A percentile compares a stretch with the other conserved stretches of the same genome.
phyloP scores from a whole-genome alignment of 164 flowering plant species.

The Vitis vinifera region ASM3070453v1 NC_081819.1:171501-172000 shows the following conservation, averaged over 20 bases:
- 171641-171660: conserved; percentile 55
- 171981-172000: conserved; percentile 96
- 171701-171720: neutral
- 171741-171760: neutral
- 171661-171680: conserved; percentile 74
- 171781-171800: conserved; percentile 1
- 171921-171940: conserved; percentile 1
- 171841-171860: conserved; percentile 89
- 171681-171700: conserved; percentile 79
- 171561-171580: conserved; percentile 79
- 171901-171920: no score
- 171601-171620: conserved; percentile 56
- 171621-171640: conserved; percentile 38
- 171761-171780: neutral
- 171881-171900: no score
- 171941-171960: conserved; percentile 95
- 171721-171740: no score
- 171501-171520: neutral
- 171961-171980: conserved; percentile 91
- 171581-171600: conserved; percentile 63
- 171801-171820: conserved; percentile 93
- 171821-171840: conserved; percentile 96
- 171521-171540: neutral
- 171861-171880: conserved; percentile 63
- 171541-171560: conserved; percentile 62